Base-by-base conservation (phyloP, 306 rosid species). In the Inga oerstediana region DNA sequence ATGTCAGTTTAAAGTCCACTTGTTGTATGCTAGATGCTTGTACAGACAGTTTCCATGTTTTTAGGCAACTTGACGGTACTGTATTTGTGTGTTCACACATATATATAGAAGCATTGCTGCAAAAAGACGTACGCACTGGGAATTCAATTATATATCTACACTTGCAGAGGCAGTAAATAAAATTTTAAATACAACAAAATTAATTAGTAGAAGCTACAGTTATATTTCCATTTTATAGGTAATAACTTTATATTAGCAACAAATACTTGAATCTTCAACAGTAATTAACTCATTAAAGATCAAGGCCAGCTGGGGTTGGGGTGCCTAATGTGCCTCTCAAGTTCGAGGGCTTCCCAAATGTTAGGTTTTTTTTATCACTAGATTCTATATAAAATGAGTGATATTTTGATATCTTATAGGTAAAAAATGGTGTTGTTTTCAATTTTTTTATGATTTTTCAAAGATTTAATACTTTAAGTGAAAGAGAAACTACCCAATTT, bases 61-160 rank as follows among this genome's bases (percentile, higher is more conserved):
- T 82, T 9, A 76, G 80, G 70, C 71, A 76, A 76, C 71, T 58
- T 76, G 77, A 72, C 14, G 51, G 79, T 76, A 76, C 79, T 24
- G 14, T 24, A 62, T 22, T 10, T 76, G 43, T 27, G 39, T 32
- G 7, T 20, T 1, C 19, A 13, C 54, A 11, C 17, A 49, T 49
- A 49, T 48, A 15, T 32, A 19, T 34, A 52, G 32, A 74, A 75
- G 34, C 32, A 34, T 52, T 20, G 41, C 78, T 52, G 78, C 78
- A 75, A 34, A 17, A 52, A 19, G 58, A 17, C 48, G 66, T 75
- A 17, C 48, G 66, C 34, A 52, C 78, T 51, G 48, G 13, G 65
- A 32, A 24, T 52, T 75, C 62, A 75, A 75, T 75, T 51, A 75
- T 75, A 52, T 75, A 72, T 72, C 78, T 75, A 66, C 34, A 34